Percentiles rank a stretch among this genome's conserved stretches.
phyloP scores from a whole-genome alignment of 1,139 yeast genomes.

The Pichia sp. region DNA sequence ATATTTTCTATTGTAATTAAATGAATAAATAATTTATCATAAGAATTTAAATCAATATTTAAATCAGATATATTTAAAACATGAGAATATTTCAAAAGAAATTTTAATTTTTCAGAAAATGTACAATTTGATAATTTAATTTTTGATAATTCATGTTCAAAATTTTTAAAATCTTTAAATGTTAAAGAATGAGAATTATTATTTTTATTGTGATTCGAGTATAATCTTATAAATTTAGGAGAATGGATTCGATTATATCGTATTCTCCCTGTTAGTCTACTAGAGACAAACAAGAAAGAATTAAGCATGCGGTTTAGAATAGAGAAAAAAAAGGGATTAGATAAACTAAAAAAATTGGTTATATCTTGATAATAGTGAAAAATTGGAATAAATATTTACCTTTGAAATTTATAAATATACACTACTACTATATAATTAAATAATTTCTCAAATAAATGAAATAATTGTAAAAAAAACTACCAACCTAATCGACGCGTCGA shows the following conservation, averaged over 20 bases:
- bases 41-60: conserved; percentile 4
- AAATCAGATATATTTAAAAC: conserved; percentile 9
- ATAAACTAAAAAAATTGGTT: no score
- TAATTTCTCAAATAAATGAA: no score
- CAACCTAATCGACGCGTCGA: no score
- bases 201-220: not conserved
- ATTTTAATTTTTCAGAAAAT: conserved; percentile 2
- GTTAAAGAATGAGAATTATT: not conserved
- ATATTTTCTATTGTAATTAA: conserved; percentile 1
- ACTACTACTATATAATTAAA: no score
- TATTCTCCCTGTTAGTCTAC: no score
- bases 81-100: conserved; percentile 3
- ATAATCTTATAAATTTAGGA: not conserved
- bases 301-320: no score
- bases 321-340: no score
- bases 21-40: not conserved
- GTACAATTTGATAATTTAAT: not conserved
- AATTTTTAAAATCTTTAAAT: not conserved
- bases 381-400: no score
- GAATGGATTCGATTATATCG: not conserved
- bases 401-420: no score
- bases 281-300: no score
- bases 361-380: no score
- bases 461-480: no score
- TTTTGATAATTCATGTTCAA: not conserved